These are phyloP conservation scores for Cercophora scortea DNA, from an alignment of 495 filamentous ascomycete species.

Conservation along the genomic window DNA sequence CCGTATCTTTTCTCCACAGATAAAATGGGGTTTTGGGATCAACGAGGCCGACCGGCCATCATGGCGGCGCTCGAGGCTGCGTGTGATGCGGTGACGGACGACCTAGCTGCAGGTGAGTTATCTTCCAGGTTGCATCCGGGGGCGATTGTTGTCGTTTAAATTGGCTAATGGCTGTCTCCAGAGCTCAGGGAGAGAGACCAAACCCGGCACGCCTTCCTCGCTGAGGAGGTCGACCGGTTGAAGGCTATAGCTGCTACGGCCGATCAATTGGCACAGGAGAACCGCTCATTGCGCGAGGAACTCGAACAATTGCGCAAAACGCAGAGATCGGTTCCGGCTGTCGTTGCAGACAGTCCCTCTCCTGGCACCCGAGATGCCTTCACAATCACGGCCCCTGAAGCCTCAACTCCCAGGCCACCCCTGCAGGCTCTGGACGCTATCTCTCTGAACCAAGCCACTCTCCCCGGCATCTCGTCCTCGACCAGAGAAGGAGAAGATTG, in stretches of 20 bases:
- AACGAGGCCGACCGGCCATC: slow-evolving; percentile 28
- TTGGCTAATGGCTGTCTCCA: slow-evolving; percentile 4
- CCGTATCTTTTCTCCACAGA: not conserved
- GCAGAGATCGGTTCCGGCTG: not conserved
- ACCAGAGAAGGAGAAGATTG: too few relatives aligned
- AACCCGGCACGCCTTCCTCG: slow-evolving; percentile 6
- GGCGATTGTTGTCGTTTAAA: not conserved
- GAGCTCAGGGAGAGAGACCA: slow-evolving; percentile 14
- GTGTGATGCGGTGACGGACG: slow-evolving; percentile 29
- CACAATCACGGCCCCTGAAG: too few relatives aligned
- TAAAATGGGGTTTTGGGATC: slow-evolving; percentile 32
- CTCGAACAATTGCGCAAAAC: slow-evolving; percentile 20
- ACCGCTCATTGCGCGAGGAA: slow-evolving; percentile 23
- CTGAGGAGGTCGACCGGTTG: slow-evolving; percentile 22
- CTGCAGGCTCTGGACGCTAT: too few relatives aligned
- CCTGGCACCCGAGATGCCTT: too few relatives aligned
- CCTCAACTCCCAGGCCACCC: too few relatives aligned
- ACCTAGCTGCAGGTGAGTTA: slow-evolving; percentile 28
- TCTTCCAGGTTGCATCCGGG: not conserved
- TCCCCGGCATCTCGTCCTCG: too few relatives aligned
- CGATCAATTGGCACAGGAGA: slow-evolving; percentile 26
- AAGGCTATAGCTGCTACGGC: slow-evolving; percentile 16
- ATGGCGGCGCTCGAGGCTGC: slow-evolving; percentile 30
- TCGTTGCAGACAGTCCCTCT: too few relatives aligned
- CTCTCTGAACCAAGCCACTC: too few relatives aligned